Percentiles rank a stretch among this genome's conserved stretches.
phyloP scores from a whole-genome alignment of 148 eudicot genomes.

The Chenopodium album region DNA sequence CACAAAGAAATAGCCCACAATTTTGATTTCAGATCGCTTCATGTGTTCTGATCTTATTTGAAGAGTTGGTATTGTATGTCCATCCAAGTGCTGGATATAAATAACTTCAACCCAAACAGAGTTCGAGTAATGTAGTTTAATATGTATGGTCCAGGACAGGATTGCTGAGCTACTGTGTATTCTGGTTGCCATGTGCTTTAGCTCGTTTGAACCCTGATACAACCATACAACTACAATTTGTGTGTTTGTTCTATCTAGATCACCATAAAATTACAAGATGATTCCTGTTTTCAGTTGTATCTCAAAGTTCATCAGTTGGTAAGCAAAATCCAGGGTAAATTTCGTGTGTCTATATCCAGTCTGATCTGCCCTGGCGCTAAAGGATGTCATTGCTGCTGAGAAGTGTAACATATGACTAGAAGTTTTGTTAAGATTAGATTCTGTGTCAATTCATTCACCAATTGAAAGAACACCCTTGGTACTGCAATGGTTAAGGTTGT shows the following conservation, averaged over 20 bases:
- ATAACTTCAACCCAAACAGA: background rate
- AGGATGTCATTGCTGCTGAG: background rate
- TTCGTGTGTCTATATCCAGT: too few species aligned
- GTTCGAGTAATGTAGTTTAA: background rate
- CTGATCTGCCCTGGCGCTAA: background rate
- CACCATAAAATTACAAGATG: too few species aligned
- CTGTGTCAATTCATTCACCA: background rate
- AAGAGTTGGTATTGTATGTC: too few species aligned
- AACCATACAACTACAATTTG: too few species aligned
- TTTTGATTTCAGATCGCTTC: background rate
- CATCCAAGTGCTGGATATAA: background rate
- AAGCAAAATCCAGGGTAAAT: too few species aligned
- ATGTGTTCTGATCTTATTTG: background rate
- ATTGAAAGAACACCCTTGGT: background rate
- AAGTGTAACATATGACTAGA: background rate
- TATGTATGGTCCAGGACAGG: background rate
- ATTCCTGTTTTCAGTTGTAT: too few species aligned
- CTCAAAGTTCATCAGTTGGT: too few species aligned
- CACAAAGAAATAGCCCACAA: background rate
- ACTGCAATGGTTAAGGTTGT: background rate
- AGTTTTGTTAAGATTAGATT: background rate
- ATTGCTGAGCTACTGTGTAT: too few species aligned
- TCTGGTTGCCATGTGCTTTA: too few species aligned
- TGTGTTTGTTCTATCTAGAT: too few species aligned
- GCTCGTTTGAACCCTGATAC: too few species aligned